Evolutionary conservation across 1,139 yeast genomes (phyloP), one percentile per base, ranked within the genome.

Genomic region (Meyerozyma smithsonii): DNA sequence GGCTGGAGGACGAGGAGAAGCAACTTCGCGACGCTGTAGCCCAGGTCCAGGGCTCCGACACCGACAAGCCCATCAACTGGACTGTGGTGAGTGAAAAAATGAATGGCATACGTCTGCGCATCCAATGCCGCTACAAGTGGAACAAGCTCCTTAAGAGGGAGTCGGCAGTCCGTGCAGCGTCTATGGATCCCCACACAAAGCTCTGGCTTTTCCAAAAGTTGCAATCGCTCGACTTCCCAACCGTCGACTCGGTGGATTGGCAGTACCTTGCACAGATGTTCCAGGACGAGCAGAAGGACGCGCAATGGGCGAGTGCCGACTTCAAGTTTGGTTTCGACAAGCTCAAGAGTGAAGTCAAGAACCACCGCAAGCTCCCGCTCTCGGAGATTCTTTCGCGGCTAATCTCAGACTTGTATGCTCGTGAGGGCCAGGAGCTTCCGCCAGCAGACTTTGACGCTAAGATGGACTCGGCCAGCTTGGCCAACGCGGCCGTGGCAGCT

Each of bases 71-170:
- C 2, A 79, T 89, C 37, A 90, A 90, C 58, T 90, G 97, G 97
- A 89, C 97, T 0, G 67, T 81, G 10, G 94, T 90, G 2, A 82
- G 94, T 53, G 97, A 90, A 55, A 68, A 77, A 37, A 88, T 90
- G 95, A 82, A 86, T 32, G 97, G 97, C 3, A 69, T 79, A 2
- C 74, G 97, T 45, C 85, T 95, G 1, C 74, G 97, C 48, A 89
- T 90, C 47, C 97, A 90, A 61, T 90, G 97, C 59, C 78, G 97
- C 40, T 90, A 90, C 63, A 90, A 90, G 59, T 90, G 97, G 96
- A 84, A 84, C 53, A 89, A 88, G 59, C 56, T 89, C 8, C 61
- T 79, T 39, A 82, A 79, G 53, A 69, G 86, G 47, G 83, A 73
- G 54, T 80, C 81, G 6, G 57, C 67, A 30, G 64, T 62, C 17